These are phyloP conservation scores for Vaccinium macrocarpon DNA, from an alignment of 148 eudicot species.

Conservation along the genomic window DNA sequence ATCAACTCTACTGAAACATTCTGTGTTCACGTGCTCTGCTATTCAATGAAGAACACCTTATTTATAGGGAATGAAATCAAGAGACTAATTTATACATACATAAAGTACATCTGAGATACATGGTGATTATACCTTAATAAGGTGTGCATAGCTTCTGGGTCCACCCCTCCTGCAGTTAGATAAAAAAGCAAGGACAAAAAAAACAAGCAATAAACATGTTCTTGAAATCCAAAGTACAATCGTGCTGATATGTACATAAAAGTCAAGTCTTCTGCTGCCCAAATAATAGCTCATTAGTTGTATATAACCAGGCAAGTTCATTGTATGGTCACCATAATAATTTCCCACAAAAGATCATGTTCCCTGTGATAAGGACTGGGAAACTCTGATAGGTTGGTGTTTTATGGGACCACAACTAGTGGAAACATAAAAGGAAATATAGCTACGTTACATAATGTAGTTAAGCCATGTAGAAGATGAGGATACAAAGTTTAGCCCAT, in stretches of 20 bases:
- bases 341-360: not conserved
- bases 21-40: not conserved
- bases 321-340: not conserved
- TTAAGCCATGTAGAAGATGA: not conserved
- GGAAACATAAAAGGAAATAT: constrained; percentile 3
- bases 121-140: not conserved
- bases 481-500: not conserved
- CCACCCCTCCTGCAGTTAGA: not conserved
- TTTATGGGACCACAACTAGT: not conserved
- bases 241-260: not conserved
- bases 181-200: not conserved
- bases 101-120: not conserved
- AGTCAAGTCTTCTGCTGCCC: not conserved
- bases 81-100: not conserved
- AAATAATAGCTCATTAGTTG: not conserved
- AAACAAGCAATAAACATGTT: not conserved
- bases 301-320: not conserved
- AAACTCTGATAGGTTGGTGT: not conserved
- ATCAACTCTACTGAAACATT: not conserved
- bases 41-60: not conserved
- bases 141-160: not conserved
- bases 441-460: not conserved
- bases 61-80: constrained; percentile 18
- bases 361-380: constrained; percentile 12
- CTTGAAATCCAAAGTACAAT: not conserved